Percentiles rank a stretch among this genome's conserved stretches.
phyloP scores from a whole-genome alignment of 306 rosid species.

The Comarum palustre region DNA sequence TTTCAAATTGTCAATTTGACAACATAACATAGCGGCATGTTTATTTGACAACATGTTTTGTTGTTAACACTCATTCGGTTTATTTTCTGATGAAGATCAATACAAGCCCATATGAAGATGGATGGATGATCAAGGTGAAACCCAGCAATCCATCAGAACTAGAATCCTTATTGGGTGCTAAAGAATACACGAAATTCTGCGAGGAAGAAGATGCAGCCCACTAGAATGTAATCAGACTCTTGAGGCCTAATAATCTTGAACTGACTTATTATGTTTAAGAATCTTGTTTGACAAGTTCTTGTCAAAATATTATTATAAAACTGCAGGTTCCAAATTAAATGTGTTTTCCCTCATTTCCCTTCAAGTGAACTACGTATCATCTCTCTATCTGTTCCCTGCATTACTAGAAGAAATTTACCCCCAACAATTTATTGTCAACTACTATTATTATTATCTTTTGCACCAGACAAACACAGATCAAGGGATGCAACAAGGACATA shows the following conservation, averaged over 20 bases:
- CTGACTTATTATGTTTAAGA: slow-evolving; percentile 32
- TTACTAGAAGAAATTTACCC: not conserved
- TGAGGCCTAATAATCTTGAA: slow-evolving; percentile 23
- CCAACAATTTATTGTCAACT: not conserved
- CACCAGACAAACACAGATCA: not conserved
- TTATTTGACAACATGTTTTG: not conserved
- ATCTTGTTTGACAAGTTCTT: slow-evolving; percentile 30
- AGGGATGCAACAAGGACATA: not conserved
- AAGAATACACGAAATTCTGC: slow-evolving; percentile 76
- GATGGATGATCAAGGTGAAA: slow-evolving; percentile 94
- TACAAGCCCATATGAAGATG: slow-evolving; percentile 80
- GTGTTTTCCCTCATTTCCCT: slow-evolving; percentile 10
- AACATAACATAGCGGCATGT: not conserved
- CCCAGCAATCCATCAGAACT: slow-evolving; percentile 63
- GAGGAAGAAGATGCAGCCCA: slow-evolving; percentile 90
- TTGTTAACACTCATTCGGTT: not conserved
- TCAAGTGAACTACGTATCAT: not conserved
- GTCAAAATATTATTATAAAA: slow-evolving; percentile 22
- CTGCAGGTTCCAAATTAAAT: slow-evolving; percentile 17
- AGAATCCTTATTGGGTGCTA: slow-evolving; percentile 62
- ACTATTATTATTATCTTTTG: not conserved
- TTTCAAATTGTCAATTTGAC: not conserved
- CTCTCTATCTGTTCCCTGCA: not conserved
- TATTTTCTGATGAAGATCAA: slow-evolving; percentile 51
- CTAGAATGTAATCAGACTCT: slow-evolving; percentile 27